These are phyloP conservation scores for Cryptosporidium parvum DNA, from an alignment of 169 alveolate species.

Conservation along the genomic window DNA sequence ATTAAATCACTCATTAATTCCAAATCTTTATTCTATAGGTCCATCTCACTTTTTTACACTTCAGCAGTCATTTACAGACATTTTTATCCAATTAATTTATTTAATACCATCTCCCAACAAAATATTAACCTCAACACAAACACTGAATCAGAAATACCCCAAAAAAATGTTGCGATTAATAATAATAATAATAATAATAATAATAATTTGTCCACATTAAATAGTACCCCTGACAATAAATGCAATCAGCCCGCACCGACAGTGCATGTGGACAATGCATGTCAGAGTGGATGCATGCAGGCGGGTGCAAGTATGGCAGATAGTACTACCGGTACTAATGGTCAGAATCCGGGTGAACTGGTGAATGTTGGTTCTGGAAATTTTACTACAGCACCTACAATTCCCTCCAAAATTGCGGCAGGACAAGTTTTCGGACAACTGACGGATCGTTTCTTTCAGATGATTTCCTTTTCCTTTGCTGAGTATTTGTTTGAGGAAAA, in stretches of 20 bases:
- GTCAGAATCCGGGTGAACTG: background rate
- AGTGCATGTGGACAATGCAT: constrained; percentile 8
- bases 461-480: constrained; percentile 58
- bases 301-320: background rate
- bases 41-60: constrained; percentile 35
- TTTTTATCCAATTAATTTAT: constrained; percentile 28
- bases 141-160: background rate
- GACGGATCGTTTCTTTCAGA: constrained; percentile 41
- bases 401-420: background rate
- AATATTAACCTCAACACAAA: background rate
- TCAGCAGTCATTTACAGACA: constrained; percentile 72
- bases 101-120: background rate
- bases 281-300: constrained; percentile 13
- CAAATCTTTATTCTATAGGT: constrained; percentile 21
- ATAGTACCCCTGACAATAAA: background rate
- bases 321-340: background rate
- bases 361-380: background rate
- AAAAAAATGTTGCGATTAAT: too few relatives aligned
- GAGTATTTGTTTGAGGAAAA: constrained; percentile 53
- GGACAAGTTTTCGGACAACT: background rate
- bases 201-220: background rate
- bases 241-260: background rate
- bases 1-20: background rate
- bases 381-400: background rate
- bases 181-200: too few relatives aligned